phyloP scores from a whole-genome alignment of 2,329 filamentous ascomycete species.

The Colletotrichum siamense region DNA sequence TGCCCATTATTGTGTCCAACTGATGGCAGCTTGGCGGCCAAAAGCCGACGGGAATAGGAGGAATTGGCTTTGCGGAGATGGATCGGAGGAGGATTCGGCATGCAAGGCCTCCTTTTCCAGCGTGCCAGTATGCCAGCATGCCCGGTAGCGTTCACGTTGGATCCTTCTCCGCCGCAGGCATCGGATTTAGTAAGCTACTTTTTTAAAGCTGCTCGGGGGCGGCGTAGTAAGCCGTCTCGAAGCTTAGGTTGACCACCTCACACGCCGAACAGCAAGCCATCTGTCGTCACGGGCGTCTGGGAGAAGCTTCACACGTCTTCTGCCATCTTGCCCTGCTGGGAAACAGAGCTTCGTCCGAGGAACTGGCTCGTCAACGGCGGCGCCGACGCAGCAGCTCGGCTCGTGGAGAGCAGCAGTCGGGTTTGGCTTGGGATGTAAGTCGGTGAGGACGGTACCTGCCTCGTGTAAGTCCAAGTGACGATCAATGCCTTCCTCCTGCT shows the following conservation, averaged over 20 bases:
- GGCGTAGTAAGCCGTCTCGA: not conserved
- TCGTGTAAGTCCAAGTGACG: not conserved
- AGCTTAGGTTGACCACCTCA: slow-evolving; percentile 1
- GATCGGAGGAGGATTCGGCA: not conserved
- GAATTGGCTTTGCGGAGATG: not conserved
- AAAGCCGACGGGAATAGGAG: slow-evolving; percentile 2
- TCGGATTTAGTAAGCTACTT: not conserved
- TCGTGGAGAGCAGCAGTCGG: not conserved
- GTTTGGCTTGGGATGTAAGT: not conserved
- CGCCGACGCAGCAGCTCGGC: not conserved
- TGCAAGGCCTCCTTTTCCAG: not conserved
- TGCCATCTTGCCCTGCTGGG: not conserved
- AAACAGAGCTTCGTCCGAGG: not conserved
- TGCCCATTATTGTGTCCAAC: not conserved
- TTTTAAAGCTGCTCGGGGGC: not conserved
- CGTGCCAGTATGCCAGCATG: not conserved
- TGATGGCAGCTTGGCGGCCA: not conserved
- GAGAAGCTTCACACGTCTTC: not conserved
- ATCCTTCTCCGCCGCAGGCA: not conserved
- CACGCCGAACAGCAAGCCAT: not conserved
- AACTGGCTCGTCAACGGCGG: not conserved
- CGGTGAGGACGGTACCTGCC: not conserved
- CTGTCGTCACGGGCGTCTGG: not conserved
- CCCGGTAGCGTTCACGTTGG: not conserved
- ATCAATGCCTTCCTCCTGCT: not conserved